Conservation (phyloP, 345 rosid species). For the Acer negundo region DNA sequence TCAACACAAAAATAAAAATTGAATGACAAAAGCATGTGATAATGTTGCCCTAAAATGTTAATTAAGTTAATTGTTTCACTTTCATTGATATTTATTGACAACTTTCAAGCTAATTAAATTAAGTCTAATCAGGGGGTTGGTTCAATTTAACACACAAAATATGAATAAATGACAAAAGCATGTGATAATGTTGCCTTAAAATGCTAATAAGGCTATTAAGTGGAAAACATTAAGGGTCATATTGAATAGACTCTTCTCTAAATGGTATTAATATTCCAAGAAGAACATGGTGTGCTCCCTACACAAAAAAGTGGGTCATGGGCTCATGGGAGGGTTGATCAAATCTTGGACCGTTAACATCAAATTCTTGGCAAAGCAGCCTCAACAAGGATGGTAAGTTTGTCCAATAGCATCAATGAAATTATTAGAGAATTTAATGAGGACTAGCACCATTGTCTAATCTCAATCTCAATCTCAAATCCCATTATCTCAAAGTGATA, state of each 20-base stretch:
- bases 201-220: constrained; percentile 29
- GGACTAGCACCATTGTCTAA: constrained; percentile 33
- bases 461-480: constrained; percentile 39
- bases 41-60: no score
- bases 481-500: constrained; percentile 42
- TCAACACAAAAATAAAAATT: not conserved
- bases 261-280: not conserved
- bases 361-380: constrained; percentile 18
- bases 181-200: constrained; percentile 39
- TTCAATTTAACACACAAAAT: constrained; percentile 9
- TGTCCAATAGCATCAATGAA: constrained; percentile 26
- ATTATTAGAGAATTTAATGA: constrained; percentile 47
- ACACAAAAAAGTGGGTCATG: constrained; percentile 16
- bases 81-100: not conserved
- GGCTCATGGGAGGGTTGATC: not conserved
- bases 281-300: constrained; percentile 48
- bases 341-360: constrained; percentile 32
- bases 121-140: not conserved
- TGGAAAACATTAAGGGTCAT: constrained; percentile 39
- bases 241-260: constrained; percentile 30
- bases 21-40: not conserved
- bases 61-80: constrained; percentile 4
- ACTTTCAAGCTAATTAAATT: not conserved
- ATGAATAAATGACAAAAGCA: constrained; percentile 32
- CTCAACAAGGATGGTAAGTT: constrained; percentile 4